A percentile compares a stretch with the other conserved stretches of the same genome.
Evolutionary conservation across 2,329 filamentous ascomycete genomes (phyloP).

Genomic region (Penicillium sp.): DNA sequence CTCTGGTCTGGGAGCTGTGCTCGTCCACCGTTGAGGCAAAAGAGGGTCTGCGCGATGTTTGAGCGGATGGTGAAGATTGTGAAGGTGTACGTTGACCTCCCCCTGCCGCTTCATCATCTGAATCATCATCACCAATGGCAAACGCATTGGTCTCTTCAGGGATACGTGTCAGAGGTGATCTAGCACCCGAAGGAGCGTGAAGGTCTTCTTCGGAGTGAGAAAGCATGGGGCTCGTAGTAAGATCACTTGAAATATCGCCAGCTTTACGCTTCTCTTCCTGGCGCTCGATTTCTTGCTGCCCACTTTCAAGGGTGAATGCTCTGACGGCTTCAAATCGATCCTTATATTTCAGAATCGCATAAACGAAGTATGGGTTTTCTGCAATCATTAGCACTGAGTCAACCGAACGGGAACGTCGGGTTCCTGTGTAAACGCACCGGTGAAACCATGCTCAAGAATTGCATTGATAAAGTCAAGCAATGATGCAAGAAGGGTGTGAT

Average conservation of each 20-base stretch:
- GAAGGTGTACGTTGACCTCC: conserved; percentile 63
- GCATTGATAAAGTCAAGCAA: conserved; percentile 87
- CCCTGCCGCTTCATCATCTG: conserved; percentile 62
- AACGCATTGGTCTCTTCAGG: conserved; percentile 81
- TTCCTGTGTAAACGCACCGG: conserved; percentile 55
- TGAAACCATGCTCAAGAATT: conserved; percentile 85
- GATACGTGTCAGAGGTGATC: conserved; percentile 65
- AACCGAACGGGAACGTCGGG: conserved; percentile 15
- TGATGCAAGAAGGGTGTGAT: conserved; percentile 77
- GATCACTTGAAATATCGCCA: conserved; percentile 41
- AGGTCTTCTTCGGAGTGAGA: conserved; percentile 46
- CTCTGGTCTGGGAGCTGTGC: conserved; percentile 74
- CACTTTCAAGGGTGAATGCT: conserved; percentile 87
- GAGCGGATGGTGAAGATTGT: conserved; percentile 57
- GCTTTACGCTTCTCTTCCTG: conserved; percentile 72
- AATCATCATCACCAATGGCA: conserved; percentile 74
- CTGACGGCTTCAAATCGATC: conserved; percentile 83
- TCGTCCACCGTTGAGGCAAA: conserved; percentile 71
- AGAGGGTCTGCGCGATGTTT: conserved; percentile 65
- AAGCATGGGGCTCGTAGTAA: conserved; percentile 36
- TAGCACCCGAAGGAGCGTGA: conserved; percentile 51
- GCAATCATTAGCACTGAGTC: conserved; percentile 8
- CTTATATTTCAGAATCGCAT: conserved; percentile 74
- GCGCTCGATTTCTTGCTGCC: conserved; percentile 85
- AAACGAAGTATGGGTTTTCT: conserved; percentile 82